These are phyloP conservation scores for Amanita exitialis DNA, from an alignment of 768 basidiomycete species.

Conservation along the genomic window DNA sequence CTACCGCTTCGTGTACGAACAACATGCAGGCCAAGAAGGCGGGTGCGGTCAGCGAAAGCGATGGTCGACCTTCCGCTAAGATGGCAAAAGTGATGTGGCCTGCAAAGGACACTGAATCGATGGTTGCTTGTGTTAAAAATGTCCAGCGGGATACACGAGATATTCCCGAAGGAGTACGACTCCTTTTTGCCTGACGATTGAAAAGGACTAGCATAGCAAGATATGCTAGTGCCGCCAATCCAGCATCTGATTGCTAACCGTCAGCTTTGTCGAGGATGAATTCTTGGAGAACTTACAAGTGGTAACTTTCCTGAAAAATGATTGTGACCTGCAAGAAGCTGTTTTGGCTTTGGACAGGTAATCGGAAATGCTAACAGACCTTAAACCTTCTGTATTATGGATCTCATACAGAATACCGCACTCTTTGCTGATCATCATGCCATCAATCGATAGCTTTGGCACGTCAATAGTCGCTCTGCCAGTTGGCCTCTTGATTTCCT, in stretches of 20 bases:
- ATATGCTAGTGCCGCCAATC: constrained; percentile 56
- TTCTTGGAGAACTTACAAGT: constrained; percentile 32
- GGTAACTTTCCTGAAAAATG: constrained; percentile 68
- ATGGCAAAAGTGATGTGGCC: constrained; percentile 86
- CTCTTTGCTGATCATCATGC: constrained; percentile 64
- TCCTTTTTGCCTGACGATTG: constrained; percentile 63
- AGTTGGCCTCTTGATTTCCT: constrained; percentile 65
- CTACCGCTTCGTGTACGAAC: constrained; percentile 76
- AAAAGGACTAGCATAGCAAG: constrained; percentile 56
- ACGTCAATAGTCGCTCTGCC: constrained; percentile 50
- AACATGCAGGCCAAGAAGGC: constrained; percentile 76
- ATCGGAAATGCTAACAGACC: constrained; percentile 27
- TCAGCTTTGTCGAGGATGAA: constrained; percentile 7
- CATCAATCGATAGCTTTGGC: constrained; percentile 50
- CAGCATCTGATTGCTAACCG: constrained; percentile 46
- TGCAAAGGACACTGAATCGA: constrained; percentile 80
- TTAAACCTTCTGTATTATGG: constrained; percentile 55
- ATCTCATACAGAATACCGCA: constrained; percentile 72
- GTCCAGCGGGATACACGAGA: constrained; percentile 77
- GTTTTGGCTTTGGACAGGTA: background rate
- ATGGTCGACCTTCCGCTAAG: constrained; percentile 72
- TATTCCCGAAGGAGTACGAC: constrained; percentile 70
- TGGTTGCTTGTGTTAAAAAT: constrained; percentile 67
- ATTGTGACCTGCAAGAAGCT: constrained; percentile 30
- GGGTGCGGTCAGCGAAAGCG: constrained; percentile 72